Conservation (phyloP, 2,329 filamentous ascomycete genomes). For the Epichloe typhina region DNA sequence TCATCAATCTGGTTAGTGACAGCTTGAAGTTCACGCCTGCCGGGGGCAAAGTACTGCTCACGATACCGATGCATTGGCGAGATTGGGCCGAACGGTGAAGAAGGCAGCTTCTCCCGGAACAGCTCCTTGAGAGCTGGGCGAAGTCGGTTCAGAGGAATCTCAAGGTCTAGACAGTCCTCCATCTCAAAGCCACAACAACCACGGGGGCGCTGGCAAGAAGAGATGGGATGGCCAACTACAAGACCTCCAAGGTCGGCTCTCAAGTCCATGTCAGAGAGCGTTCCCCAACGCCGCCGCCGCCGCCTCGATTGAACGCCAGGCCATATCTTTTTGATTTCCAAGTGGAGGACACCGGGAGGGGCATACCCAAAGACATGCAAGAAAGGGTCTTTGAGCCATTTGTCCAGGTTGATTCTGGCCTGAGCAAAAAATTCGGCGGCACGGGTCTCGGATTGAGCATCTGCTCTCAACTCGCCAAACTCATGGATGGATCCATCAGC, state of each 20-base stretch:
- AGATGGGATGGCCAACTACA: conserved; percentile 39
- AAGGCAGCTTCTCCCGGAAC: conserved; percentile 35
- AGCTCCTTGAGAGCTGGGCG: conserved; percentile 24
- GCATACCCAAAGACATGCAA: conserved; percentile 66
- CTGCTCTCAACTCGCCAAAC: conserved; percentile 67
- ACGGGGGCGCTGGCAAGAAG: conserved; percentile 7
- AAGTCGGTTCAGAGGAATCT: conserved; percentile 32
- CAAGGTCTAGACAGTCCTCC: conserved; percentile 37
- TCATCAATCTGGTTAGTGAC: conserved; percentile 88
- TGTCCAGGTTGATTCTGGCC: conserved; percentile 77
- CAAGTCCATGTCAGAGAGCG: conserved; percentile 39
- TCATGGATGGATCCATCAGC: conserved; percentile 70
- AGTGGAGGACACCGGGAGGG: conserved; percentile 77
- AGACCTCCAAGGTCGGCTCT: conserved; percentile 39
- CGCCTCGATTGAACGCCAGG: conserved; percentile 48
- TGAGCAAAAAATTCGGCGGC: conserved; percentile 83
- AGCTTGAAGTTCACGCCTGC: conserved; percentile 79
- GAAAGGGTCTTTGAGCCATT: conserved; percentile 86
- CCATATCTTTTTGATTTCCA: conserved; percentile 75
- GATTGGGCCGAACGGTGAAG: conserved; percentile 27
- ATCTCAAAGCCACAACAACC: conserved; percentile 24
- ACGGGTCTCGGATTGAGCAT: conserved; percentile 83
- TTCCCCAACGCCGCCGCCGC: conserved; percentile 37
- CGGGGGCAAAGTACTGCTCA: conserved; percentile 61
- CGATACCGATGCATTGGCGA: conserved; percentile 63